Percentiles rank a stretch among this genome's conserved stretches.
Conservation (phyloP, 352 stramenopile species). For the Aphanomyces astaci region DNA sequence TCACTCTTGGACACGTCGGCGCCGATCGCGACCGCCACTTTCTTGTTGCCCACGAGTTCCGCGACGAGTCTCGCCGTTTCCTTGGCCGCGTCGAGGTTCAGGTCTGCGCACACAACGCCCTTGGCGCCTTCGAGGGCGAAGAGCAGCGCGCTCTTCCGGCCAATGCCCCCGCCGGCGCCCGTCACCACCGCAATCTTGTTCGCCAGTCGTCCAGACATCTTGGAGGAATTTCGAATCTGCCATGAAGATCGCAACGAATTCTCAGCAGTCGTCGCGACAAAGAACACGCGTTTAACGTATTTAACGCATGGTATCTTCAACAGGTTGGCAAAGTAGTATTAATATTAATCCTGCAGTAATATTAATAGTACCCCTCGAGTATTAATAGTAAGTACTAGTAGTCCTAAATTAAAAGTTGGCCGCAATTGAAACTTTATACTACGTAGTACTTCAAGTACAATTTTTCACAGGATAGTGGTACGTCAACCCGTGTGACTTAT, state of each 20-base stretch:
- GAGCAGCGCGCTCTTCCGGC: conserved; percentile 70
- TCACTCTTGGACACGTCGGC: conserved; percentile 65
- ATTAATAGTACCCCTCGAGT: too few relatives aligned
- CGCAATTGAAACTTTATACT: too few relatives aligned
- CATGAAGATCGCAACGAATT: not conserved
- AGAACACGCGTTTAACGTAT: not conserved
- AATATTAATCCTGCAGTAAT: too few relatives aligned
- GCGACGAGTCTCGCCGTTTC: conserved; percentile 56
- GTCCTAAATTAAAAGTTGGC: too few relatives aligned
- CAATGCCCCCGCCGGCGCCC: conserved; percentile 71
- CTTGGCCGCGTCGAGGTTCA: conserved; percentile 55
- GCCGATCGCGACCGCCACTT: conserved; percentile 47
- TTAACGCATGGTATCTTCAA: not conserved
- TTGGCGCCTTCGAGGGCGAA: conserved; percentile 73
- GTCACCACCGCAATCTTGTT: conserved; percentile 79
- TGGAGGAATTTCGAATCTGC: not conserved
- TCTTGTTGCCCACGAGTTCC: conserved; percentile 38
- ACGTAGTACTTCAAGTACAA: too few relatives aligned
- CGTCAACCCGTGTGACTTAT: too few relatives aligned
- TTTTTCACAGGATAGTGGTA: too few relatives aligned
- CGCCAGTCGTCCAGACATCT: conserved; percentile 39
- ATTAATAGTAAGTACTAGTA: too few relatives aligned
- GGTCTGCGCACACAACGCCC: conserved; percentile 70
- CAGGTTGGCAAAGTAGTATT: too few relatives aligned
- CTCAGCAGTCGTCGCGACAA: not conserved